These are phyloP conservation scores for Hypericum androsaemum DNA, from an alignment of 345 rosid genomes.

Conservation along the genomic window DNA sequence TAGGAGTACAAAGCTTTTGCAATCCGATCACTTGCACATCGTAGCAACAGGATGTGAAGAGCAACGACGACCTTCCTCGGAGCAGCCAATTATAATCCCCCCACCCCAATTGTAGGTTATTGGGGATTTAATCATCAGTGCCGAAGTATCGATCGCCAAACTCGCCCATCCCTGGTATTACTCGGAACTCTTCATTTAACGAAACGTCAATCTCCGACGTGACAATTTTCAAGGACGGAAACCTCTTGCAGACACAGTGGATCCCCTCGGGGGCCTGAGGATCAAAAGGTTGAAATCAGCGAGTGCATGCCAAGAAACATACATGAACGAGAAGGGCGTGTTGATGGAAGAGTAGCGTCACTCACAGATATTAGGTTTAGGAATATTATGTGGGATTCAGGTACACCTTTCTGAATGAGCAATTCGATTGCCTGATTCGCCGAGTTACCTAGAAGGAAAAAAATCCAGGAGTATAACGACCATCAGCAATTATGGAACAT, in stretches of 20 bases:
- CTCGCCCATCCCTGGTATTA: slow-evolving; percentile 97
- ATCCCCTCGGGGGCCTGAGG: slow-evolving; percentile 94
- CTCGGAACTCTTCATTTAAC: slow-evolving; percentile 77
- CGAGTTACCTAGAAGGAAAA: slow-evolving; percentile 58
- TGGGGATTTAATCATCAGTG: slow-evolving; percentile 56
- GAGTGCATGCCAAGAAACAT: no score
- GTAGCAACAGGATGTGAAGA: no score
- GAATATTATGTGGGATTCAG: slow-evolving; percentile 92
- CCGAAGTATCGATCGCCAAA: slow-evolving; percentile 97
- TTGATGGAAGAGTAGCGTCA: background rate
- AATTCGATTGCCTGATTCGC: slow-evolving; percentile 90
- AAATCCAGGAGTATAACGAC: background rate
- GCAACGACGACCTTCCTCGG: no score
- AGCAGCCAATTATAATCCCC: background rate
- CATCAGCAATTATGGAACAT: background rate
- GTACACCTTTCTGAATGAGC: slow-evolving; percentile 85
- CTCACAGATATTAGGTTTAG: slow-evolving; percentile 88
- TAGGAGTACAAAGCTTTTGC: no score
- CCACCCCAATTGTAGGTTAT: background rate
- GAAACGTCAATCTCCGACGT: slow-evolving; percentile 91
- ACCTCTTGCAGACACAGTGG: slow-evolving; percentile 75
- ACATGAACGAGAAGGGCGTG: no score
- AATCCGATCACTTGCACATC: no score
- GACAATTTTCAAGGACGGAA: slow-evolving; percentile 79
- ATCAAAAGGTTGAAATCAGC: background rate